These are phyloP conservation scores for Epichloe elymi DNA, from an alignment of 2,329 filamentous ascomycete species.

Conservation along the genomic window DNA sequence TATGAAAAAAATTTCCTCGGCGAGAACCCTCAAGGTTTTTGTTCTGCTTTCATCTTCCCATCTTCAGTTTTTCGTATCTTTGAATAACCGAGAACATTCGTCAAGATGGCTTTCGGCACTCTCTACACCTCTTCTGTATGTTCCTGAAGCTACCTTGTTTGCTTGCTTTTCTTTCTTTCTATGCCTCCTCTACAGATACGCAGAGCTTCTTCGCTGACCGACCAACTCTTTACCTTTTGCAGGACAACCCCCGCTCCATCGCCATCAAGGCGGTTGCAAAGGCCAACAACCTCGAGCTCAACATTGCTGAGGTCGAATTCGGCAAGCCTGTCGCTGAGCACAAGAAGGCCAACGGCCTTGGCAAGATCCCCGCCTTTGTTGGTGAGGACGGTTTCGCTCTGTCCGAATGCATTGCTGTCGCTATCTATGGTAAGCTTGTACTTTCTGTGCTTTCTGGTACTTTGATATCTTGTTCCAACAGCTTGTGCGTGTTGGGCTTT, in stretches of 20 bases:
- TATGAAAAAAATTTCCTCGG: constrained; percentile 22
- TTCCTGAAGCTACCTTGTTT: not conserved
- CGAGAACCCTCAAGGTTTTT: constrained; percentile 2
- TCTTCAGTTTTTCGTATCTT: not conserved
- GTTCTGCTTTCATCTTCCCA: constrained; percentile 10
- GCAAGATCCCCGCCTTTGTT: constrained; percentile 87
- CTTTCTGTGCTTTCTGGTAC: not conserved
- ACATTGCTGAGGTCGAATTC: constrained; percentile 62
- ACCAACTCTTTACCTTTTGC: constrained; percentile 8
- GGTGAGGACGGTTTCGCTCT: constrained; percentile 84
- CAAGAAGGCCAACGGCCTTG: constrained; percentile 71
- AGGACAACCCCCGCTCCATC: constrained; percentile 83
- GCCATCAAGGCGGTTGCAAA: constrained; percentile 88
- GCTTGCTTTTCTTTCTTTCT: constrained; percentile 8
- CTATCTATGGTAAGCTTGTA: constrained; percentile 78
- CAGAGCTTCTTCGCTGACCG: not conserved
- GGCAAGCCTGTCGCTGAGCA: constrained; percentile 60
- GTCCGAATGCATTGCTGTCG: constrained; percentile 84
- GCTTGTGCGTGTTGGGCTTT: not conserved
- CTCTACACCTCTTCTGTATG: constrained; percentile 77
- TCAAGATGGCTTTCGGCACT: constrained; percentile 93
- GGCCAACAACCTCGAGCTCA: constrained; percentile 89
- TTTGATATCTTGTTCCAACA: not conserved
- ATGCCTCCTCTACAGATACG: not conserved
- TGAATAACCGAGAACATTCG: constrained; percentile 13